Percentiles rank a stretch among this genome's conserved stretches.
These are phyloP conservation scores for Boletus mariae DNA, from an alignment of 1,284 basidiomycete species.

Conservation along the genomic window DNA sequence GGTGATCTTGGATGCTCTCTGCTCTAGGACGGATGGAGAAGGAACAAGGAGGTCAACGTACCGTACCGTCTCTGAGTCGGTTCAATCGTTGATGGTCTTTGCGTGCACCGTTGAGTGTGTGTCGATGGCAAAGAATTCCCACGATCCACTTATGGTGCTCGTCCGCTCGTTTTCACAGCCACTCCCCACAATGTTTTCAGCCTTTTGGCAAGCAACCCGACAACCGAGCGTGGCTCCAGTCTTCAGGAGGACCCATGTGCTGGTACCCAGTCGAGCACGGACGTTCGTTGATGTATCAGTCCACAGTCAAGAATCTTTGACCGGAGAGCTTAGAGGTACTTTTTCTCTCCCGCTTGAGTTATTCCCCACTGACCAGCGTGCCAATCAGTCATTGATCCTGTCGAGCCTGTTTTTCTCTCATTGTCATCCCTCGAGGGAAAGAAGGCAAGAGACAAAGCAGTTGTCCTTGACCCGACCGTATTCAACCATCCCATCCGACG, in stretches of 20 bases:
- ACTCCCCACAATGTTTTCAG: constrained; percentile 17
- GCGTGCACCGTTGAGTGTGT: neutral
- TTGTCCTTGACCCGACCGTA: constrained; percentile 76
- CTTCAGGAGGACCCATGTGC: neutral
- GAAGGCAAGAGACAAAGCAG: constrained; percentile 48
- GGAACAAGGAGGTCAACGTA: constrained; percentile 32
- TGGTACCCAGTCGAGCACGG: constrained; percentile 2
- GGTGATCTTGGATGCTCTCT: neutral
- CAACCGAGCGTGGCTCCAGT: constrained; percentile 7
- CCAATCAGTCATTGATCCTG: constrained; percentile 39
- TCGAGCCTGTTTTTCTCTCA: constrained; percentile 53
- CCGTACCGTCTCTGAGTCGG: constrained; percentile 35
- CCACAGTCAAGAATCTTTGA: neutral
- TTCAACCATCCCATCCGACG: constrained; percentile 86
- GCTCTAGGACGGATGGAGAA: constrained; percentile 1
- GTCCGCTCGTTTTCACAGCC: neutral
- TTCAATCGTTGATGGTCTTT: constrained; percentile 26
- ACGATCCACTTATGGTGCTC: constrained; percentile 25
- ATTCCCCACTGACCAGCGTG: constrained; percentile 10
- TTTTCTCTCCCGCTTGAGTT: neutral
- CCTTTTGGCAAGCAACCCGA: constrained; percentile 12
- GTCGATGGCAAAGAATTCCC: constrained; percentile 17
- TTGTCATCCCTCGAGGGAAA: constrained; percentile 57
- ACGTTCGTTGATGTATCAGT: constrained; percentile 13
- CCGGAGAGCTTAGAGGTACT: constrained; percentile 15